Evolutionary conservation across 2,329 filamentous ascomycete genomes (phyloP), one percentile per base, ranked within the genome.

Genomic region (Clarireedia sp.): DNA sequence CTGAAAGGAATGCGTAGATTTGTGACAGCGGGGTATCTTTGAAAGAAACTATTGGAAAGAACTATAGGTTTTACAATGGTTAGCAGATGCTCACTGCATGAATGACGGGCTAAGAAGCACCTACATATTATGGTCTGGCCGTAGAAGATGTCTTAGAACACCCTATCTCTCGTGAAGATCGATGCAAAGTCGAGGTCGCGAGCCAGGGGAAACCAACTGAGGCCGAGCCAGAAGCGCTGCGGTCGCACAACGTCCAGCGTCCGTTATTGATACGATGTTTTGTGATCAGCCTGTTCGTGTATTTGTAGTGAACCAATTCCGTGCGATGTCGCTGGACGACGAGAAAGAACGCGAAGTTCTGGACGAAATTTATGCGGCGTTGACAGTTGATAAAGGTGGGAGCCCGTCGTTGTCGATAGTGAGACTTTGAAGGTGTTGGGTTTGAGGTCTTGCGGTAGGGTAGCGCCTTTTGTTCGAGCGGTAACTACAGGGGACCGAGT

Each of bases 1-100:
- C 38, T 26, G 55, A 23, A 44, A 54, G 48, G n/a, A 51, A 55
- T 14, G 51, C 10, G 40, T 40, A 56, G 46, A 43, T 59, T n/a
- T 58, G 55, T 54, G 21, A 58, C 59, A 49, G 62, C 61, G 62
- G 64, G 65, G 65, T 67, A 66, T 65, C 56, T 59, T 61, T 57
- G 52, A 63, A 61, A 48, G 59, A 55, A 48, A 60, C 60, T 52
- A 60, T 62, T 45, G 38, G 41, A 40, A 50, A 54, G 37, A 24
- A 54, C 40, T 49, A 37, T 47, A 41, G 49, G 23, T 49, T 43
- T 36, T 33, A 50, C 21, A n/a, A 41, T 33, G 6, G 21, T 48
- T 38, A 53, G 41, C 51, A 53, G 24, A 38, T 23, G n/a, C n/a
- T 37, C 43, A 16, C 17, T 48, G 19, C 19, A 36, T n/a, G 19